Evolutionary conservation across 805 yeast genomes (phyloP), one percentile per base, ranked within the genome.

Genomic region (Yamadazyma ubonensis): DNA sequence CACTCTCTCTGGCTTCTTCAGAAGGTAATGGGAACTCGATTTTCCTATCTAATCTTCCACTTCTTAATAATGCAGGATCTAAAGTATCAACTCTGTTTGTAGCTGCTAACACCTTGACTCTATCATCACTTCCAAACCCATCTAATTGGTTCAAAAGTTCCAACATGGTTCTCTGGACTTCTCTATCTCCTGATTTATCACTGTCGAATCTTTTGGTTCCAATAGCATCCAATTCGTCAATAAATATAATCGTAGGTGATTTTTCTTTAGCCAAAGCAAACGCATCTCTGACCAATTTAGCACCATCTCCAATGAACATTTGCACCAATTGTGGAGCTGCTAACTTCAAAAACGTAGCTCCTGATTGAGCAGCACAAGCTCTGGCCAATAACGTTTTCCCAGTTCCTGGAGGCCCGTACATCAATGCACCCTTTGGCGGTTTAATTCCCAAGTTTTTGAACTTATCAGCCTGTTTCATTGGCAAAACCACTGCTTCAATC

Each of bases 381-480:
- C 73, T 51, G n/a, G 75, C 75, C 48, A 69, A 61, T 44, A 69
- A 61, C 15, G 74, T 69, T 48, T 69, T 69, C 29, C 74, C 74
- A 2, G 74, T 69, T 29, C 74, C 74, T 12, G 75, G 75, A n/a
- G 75, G 73, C 1, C 75, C 75, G 50, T 69, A 69, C 70, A 69
- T 67, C 39, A 69, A 58, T 4, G 73, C 75, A 33, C 75, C 75
- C 49, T 69, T 69, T 16, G 75, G 75, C 28, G 72, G 72, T 44
- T 86, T 91, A 58, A 93, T 90, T 41, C 99, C 99, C 66, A 93
- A 73, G 43, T 80, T 81, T 59, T 86, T 86, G 71, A 93, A 91
- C 67, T 93, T 91, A 41, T 93, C 99, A 17, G 96, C 95, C 63
- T 93, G 96, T 64, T 90, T 91, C 96, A 93, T 89, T 23, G 99